Conservation (phyloP, 352 stramenopile genomes). For the Phytophthora pluvialis region DNA sequence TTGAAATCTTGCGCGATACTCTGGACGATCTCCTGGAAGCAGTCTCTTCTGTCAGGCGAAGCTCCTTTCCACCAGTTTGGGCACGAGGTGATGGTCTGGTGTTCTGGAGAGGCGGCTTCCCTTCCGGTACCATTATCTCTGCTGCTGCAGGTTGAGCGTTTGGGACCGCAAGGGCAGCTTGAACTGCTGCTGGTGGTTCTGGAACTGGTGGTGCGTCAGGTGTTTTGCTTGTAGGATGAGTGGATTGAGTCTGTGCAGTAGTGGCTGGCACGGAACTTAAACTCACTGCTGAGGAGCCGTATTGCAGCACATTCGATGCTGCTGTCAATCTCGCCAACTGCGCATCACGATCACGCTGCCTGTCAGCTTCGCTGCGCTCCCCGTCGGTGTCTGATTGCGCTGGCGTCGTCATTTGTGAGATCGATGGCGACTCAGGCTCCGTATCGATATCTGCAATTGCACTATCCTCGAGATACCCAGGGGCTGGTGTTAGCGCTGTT, state of each 20-base stretch:
- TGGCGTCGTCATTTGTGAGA: conserved; percentile 76
- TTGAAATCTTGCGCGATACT: conserved; percentile 79
- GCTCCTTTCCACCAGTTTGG: conserved; percentile 31
- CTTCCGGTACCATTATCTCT: conserved; percentile 11
- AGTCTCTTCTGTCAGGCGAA: conserved; percentile 28
- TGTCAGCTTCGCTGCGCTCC: conserved; percentile 34
- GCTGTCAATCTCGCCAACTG: conserved; percentile 41
- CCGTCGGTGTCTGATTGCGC: conserved; percentile 70
- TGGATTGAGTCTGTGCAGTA: conserved; percentile 10
- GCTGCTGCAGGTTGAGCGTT: not conserved
- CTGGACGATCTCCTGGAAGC: conserved; percentile 60
- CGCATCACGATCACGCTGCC: conserved; percentile 36
- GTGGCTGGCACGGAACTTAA: conserved; percentile 2
- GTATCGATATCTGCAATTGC: conserved; percentile 65
- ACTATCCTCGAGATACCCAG: not conserved
- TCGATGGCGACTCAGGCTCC: conserved; percentile 56
- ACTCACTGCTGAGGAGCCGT: conserved; percentile 11
- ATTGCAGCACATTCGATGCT: conserved; percentile 41
- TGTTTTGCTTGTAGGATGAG: conserved; percentile 20
- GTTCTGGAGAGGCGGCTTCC: conserved; percentile 31
- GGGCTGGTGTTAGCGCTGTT: not conserved
- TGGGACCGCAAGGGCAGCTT: not conserved
- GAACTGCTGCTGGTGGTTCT: conserved; percentile 10
- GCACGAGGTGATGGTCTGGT: conserved; percentile 21
- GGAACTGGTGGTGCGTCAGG: not conserved